Conservation (phyloP, 257 asterid genomes). For the Sherardia arvensis region DNA sequence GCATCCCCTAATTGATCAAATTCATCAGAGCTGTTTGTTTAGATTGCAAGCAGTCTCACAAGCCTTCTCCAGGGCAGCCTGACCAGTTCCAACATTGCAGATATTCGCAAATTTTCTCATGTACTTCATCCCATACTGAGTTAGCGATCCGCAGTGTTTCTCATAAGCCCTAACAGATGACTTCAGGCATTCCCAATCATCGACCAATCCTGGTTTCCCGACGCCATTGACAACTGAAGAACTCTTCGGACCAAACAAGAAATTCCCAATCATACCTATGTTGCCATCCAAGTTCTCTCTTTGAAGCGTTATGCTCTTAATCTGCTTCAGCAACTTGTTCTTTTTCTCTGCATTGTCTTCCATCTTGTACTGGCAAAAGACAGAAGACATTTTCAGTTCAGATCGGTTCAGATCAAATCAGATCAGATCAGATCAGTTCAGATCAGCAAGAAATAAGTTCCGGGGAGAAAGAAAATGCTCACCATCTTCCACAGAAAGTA, state of each 20-base stretch:
- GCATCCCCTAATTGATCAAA: not conserved
- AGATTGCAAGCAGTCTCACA: constrained; percentile 42
- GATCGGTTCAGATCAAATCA: too few relatives aligned
- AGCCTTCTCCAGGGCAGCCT: constrained; percentile 48
- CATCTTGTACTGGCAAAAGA: constrained; percentile 32
- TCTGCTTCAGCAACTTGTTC: constrained; percentile 36
- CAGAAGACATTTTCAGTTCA: not conserved
- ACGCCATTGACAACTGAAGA: constrained; percentile 29
- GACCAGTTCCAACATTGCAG: constrained; percentile 43
- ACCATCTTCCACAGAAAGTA: constrained; percentile 67
- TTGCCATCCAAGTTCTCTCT: constrained; percentile 60
- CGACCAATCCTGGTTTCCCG: constrained; percentile 39
- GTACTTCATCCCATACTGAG: constrained; percentile 87
- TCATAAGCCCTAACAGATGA: constrained; percentile 67
- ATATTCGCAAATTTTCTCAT: constrained; percentile 81
- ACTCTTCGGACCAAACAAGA: constrained; percentile 59
- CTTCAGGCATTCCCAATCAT: constrained; percentile 91
- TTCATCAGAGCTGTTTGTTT: constrained; percentile 11
- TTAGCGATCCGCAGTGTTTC: constrained; percentile 56
- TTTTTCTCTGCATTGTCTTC: constrained; percentile 29
- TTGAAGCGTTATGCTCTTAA: constrained; percentile 38
- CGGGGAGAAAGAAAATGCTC: not conserved
- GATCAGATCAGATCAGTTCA: not conserved
- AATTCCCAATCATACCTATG: constrained; percentile 37
- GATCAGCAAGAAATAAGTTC: not conserved